Evolutionary conservation across 345 rosid species (phyloP).

Genomic region (Eucalyptus sp.): DNA sequence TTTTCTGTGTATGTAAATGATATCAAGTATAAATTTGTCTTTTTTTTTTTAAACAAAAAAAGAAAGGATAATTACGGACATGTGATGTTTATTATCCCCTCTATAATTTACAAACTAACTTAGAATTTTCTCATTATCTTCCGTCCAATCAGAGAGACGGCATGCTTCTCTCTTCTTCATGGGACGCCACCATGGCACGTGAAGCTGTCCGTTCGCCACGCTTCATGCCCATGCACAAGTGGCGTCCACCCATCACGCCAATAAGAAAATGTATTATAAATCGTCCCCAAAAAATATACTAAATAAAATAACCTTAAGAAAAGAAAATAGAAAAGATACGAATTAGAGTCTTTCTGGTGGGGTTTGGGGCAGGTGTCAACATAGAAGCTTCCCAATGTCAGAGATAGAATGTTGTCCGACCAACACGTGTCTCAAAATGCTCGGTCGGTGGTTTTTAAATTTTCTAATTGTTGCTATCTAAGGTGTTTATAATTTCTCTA

Average conservation of each 20-base stretch:
- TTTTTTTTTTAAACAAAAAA: not conserved
- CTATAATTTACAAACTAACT: not conserved
- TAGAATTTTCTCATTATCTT: not conserved
- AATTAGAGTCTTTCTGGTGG: not conserved
- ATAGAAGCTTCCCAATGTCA: not conserved
- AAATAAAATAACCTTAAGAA: not conserved
- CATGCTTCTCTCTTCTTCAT: not conserved
- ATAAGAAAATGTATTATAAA: not conserved
- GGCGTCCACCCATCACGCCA: not conserved
- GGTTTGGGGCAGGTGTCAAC: not conserved
- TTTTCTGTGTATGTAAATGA: not conserved
- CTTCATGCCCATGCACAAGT: not conserved
- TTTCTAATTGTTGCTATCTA: not conserved
- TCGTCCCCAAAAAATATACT: not conserved
- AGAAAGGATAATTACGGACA: not conserved
- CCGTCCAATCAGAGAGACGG: not conserved
- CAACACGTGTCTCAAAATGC: constrained; percentile 43
- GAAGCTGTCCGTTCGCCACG: constrained; percentile 7
- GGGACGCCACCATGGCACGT: constrained; percentile 15
- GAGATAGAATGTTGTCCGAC: constrained; percentile 13
- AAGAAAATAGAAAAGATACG: not conserved
- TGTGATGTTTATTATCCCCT: not conserved
- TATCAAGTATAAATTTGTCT: not conserved
- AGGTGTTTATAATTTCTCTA: not conserved
- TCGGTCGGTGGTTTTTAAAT: constrained; percentile 2